Percentiles rank a stretch among this genome's conserved stretches.
Conservation (phyloP, 2,329 filamentous ascomycete genomes). For the Pleoardoris graminearum region DNA sequence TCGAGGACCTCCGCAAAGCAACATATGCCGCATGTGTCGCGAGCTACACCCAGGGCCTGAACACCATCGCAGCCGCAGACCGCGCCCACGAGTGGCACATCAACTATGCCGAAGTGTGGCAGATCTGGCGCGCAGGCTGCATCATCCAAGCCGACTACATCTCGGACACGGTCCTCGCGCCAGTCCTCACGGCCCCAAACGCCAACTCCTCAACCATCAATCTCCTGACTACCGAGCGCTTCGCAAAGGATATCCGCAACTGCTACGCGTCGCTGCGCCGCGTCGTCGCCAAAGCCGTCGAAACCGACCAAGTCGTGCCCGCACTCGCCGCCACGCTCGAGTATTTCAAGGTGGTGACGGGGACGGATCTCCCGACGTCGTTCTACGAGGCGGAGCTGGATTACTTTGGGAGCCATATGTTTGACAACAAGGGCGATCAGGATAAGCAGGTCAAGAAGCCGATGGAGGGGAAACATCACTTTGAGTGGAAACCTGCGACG, state of each 20-base stretch:
- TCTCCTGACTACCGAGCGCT: conserved; percentile 51
- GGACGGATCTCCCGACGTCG: conserved; percentile 64
- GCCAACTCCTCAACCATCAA: conserved; percentile 46
- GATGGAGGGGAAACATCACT: conserved; percentile 63
- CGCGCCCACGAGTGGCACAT: conserved; percentile 63
- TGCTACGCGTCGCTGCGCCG: conserved; percentile 58
- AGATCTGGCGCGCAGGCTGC: conserved; percentile 71
- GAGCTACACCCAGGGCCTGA: conserved; percentile 68
- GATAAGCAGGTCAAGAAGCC: conserved; percentile 52
- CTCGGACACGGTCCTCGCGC: conserved; percentile 58
- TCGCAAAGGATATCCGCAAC: conserved; percentile 59
- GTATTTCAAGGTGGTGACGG: conserved; percentile 66
- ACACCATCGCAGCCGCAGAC: conserved; percentile 64
- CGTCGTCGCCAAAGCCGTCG: conserved; percentile 58
- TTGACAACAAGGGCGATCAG: conserved; percentile 60
- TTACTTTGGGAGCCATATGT: conserved; percentile 71
- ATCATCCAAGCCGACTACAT: conserved; percentile 72
- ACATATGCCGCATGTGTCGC: conserved; percentile 65
- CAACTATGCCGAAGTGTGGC: conserved; percentile 55
- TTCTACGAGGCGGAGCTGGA: conserved; percentile 74
- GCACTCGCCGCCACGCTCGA: conserved; percentile 65
- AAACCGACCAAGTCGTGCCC: conserved; percentile 64
- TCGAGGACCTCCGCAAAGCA: conserved; percentile 63
- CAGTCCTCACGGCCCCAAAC: conserved; percentile 46
- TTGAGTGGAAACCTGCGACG: conserved; percentile 60